Evolutionary conservation across 352 stramenopile genomes (phyloP), one percentile per base, ranked within the genome.

Genomic region (Phytopythium oedochilum): DNA sequence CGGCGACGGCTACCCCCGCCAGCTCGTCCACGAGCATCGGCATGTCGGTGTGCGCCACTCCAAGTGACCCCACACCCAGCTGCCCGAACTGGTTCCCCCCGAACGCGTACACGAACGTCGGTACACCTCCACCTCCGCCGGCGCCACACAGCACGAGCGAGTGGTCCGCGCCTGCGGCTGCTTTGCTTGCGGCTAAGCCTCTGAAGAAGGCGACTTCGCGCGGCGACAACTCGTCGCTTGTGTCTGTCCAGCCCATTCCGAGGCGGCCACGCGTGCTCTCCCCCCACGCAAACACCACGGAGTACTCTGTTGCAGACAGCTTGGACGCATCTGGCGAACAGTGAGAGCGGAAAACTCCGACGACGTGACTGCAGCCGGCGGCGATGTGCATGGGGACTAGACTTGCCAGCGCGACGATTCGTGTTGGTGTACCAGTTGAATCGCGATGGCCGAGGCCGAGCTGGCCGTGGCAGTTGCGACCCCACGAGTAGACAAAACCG

Each of bases 21-120:
- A 87, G 78, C 51, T 89, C 78, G 11, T 88, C 63, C 12, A 90
- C 50, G 17, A 68, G 60, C 44, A 77, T 66, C 15, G 83, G 83
- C 71, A 87, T 89, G 10, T 86, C 78, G 22, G 72, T 53, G 47
- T 74, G 64, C n/a, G 57, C 40, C 3, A 60, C 59, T 3, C 53
- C 55, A 23, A 40, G 55, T 12, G 60, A 65, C 0, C 69, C 78
- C 47, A 87, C 60, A 5, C 83, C 83, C 20, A 93, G 55, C 45
- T 93, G 83, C 0, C 83, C 80, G 31, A 80, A 74, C 0, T 47
- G 38, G 48, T 93, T 93, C 7, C 78, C 72, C 15, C 83, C 83
- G 61, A 89, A 91, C 10, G 75, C 70, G 47, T 93, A 93, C 31
- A 91, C 55, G 26, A 75, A 86, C 4, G 71, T 79, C 12, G 55